These are phyloP conservation scores for Paramecium octaurelia DNA, from an alignment of 73 alveolate species.

Conservation along the genomic window DNA sequence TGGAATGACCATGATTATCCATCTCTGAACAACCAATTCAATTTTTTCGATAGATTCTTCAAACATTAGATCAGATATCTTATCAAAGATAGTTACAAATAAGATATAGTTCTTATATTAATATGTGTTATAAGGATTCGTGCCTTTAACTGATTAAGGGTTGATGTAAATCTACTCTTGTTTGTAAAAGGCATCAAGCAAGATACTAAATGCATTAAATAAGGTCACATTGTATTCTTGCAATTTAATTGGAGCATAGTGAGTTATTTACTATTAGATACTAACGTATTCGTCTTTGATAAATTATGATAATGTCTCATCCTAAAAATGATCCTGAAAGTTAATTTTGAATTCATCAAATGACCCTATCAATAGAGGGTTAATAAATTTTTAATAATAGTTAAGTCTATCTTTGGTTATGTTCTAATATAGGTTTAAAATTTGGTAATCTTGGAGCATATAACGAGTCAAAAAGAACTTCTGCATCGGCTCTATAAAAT, in stretches of 20 bases:
- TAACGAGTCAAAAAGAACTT: neutral
- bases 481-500: neutral
- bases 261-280: neutral
- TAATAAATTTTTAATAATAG: neutral
- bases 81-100: neutral
- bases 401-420: neutral
- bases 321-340: neutral
- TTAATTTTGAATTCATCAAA: neutral
- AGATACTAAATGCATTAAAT: neutral
- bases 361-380: neutral
- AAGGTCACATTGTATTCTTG: neutral
- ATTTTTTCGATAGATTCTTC: neutral
- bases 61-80: neutral
- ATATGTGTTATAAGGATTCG: neutral
- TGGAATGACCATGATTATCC: neutral
- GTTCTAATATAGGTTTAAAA: neutral
- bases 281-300: neutral
- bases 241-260: neutral
- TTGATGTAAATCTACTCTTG: neutral
- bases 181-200: neutral
- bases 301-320: neutral
- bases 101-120: neutral
- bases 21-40: neutral
- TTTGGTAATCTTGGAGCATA: neutral
- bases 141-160: neutral